Base-by-base conservation (phyloP, 2,329 filamentous ascomycete species). In the Cadophora sp. region DNA sequence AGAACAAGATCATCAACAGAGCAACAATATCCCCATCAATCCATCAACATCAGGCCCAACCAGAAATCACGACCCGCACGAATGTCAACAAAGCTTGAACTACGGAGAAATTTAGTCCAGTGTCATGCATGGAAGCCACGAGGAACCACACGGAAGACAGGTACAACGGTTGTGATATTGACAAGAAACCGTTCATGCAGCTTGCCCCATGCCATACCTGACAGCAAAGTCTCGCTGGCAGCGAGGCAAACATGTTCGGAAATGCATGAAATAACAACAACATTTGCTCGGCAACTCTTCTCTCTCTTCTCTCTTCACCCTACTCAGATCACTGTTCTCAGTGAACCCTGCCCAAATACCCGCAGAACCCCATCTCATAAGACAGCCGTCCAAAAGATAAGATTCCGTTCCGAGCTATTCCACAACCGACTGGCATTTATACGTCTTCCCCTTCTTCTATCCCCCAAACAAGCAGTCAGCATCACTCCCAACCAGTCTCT, bases 391-490 rank as follows among this genome's bases (percentile, higher is more conserved):
- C n/a, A n/a, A n/a, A n/a, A n/a, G n/a, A n/a, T n/a, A n/a, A n/a
- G n/a, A n/a, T n/a, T 11, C 31, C 31, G 31, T 34, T 34, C 31
- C 4, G 5, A 34, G 11, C 31, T 37, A 56, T 4, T 22, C n/a
- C 19, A 58, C 55, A 24, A 40, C 55, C 29, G 55, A 9, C n/a
- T 58, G 34, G 31, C 55, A 58, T 14, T 31, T 24, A 58, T 58
- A 58, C 3, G 14, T 37, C 24, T 24, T 40, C 55, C 31, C n/a
- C 31, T 34, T 58, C 31, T 40, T 58, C 55, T 58, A 40, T 8
- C 11, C 19, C 27, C 16, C 22, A 11, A 27, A 34, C 6, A 31
- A 5, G 9, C 1, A 9, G 22, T 58, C 31, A 58, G 55, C 55
- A 58, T 24, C n/a, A 3, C 34, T 16, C 12, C 50, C 24, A 37